Evolutionary conservation across 805 yeast genomes (phyloP).

Genomic region (Lipomyces sp.): DNA sequence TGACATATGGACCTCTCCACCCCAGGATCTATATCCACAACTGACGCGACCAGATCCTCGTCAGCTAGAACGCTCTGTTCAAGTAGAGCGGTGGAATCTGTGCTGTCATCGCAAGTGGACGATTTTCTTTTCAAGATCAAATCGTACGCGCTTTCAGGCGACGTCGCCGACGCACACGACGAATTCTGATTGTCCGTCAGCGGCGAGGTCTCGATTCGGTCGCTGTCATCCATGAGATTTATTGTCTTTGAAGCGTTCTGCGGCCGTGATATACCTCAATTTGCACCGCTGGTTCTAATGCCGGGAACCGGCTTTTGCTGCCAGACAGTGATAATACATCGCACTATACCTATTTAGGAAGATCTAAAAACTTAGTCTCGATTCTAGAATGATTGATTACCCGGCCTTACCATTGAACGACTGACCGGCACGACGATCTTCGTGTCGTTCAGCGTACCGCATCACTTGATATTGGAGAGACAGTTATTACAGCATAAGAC

Average conservation of each 20-base stretch:
- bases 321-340: too few relatives aligned
- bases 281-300: background rate
- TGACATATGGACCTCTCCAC: slow-evolving; percentile 43
- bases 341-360: too few relatives aligned
- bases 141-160: background rate
- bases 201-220: background rate
- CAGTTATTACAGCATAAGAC: too few relatives aligned
- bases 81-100: slow-evolving; percentile 15
- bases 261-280: background rate
- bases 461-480: too few relatives aligned
- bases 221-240: background rate
- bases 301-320: too few relatives aligned
- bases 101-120: background rate
- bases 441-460: too few relatives aligned
- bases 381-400: too few relatives aligned
- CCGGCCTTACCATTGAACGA: too few relatives aligned
- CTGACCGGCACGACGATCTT: too few relatives aligned
- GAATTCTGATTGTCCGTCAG: background rate
- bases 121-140: slow-evolving; percentile 11
- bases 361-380: too few relatives aligned
- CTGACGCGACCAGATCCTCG: slow-evolving; percentile 26
- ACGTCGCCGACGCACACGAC: background rate
- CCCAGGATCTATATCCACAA: slow-evolving; percentile 32
- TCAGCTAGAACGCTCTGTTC: slow-evolving; percentile 31
- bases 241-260: background rate